Base-by-base conservation (phyloP, 106 monocot species). In the Gastrodia elata region DNA sequence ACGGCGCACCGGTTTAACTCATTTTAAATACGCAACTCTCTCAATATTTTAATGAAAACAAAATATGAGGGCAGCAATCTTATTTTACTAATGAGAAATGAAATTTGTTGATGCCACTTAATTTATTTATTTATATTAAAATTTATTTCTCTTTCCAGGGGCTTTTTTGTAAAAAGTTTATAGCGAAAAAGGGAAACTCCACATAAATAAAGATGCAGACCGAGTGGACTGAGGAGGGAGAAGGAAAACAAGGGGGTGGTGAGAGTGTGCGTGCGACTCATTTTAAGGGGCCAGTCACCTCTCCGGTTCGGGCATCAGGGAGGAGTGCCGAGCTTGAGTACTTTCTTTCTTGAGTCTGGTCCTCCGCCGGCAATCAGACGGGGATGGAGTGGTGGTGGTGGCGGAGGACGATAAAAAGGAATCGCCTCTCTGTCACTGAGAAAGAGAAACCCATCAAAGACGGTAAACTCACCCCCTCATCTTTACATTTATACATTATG, bases 361-460 rank as follows among this genome's bases (percentile, higher is more conserved):
- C 18, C 22, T 68, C 10, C 39, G 68, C 68, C 34, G 68, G 68
- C 68, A 20, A 68, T 11, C 4, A 9, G 16, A 28, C 24, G 64
- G 32, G 65, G n/a, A 15, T 18, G 5, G 18, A 28, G 39, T 39
- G 38, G 68, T 38, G 39, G 24, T 68, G 68, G 68, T 68, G 38
- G 68, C 68, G 68, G 39, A 68, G 68, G 68, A 68, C 39, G 39
- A 25, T 68, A 3, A 39, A 39, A 39, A 68, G 15, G 24, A 22
- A 4, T 24, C 37, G 39, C 39, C 39, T 39, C 14, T 22, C 39
- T 10, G 68, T 24, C 8, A 24, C 68, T 6, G 68, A 38, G 8
- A 39, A 39, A 68, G 68, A 39, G 39, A 68, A 68, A 32, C 39
- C 39, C 8, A 68, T 5, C 22, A 24, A 39, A 16, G 68, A 68